phyloP scores from a whole-genome alignment of 768 basidiomycete species.

The Boletus patriciae region DNA sequence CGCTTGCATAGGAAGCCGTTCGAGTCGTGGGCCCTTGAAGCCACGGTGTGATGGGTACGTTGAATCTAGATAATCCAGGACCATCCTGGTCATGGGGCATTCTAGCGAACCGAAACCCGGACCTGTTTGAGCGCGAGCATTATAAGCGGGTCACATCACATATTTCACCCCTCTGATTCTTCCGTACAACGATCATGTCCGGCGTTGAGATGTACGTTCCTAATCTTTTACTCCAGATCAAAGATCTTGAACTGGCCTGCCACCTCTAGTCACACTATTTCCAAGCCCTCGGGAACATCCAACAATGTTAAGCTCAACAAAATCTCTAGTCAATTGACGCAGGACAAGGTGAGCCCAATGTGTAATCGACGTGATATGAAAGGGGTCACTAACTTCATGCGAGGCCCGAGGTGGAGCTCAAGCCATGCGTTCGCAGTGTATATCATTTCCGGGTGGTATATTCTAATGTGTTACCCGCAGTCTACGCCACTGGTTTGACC shows the following conservation, averaged over 20 bases:
- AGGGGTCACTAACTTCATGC: background rate
- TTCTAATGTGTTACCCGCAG: constrained; percentile 26
- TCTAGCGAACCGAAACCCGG: constrained; percentile 6
- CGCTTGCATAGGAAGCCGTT: constrained; percentile 11
- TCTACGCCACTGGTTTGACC: constrained; percentile 75
- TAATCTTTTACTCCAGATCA: background rate
- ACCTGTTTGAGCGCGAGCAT: background rate
- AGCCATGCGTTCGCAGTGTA: constrained; percentile 68
- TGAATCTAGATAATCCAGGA: constrained; percentile 3
- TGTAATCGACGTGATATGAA: background rate
- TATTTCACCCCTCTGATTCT: background rate
- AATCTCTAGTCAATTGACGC: constrained; percentile 70
- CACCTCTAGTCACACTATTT: constrained; percentile 19
- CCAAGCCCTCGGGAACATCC: constrained; percentile 23
- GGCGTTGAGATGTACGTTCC: constrained; percentile 60
- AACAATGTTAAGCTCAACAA: constrained; percentile 62
- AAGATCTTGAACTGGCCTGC: background rate
- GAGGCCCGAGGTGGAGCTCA: constrained; percentile 73
- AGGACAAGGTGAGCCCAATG: constrained; percentile 62
- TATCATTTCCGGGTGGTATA: background rate
- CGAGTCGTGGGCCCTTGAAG: constrained; percentile 1
- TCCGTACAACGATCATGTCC: constrained; percentile 42
- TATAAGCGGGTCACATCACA: constrained; percentile 17
- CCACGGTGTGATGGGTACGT: background rate
- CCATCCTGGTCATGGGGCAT: constrained; percentile 18